phyloP scores from a whole-genome alignment of 2,329 filamentous ascomycete genomes.

The Sphaerostilbella broomeana region DNA sequence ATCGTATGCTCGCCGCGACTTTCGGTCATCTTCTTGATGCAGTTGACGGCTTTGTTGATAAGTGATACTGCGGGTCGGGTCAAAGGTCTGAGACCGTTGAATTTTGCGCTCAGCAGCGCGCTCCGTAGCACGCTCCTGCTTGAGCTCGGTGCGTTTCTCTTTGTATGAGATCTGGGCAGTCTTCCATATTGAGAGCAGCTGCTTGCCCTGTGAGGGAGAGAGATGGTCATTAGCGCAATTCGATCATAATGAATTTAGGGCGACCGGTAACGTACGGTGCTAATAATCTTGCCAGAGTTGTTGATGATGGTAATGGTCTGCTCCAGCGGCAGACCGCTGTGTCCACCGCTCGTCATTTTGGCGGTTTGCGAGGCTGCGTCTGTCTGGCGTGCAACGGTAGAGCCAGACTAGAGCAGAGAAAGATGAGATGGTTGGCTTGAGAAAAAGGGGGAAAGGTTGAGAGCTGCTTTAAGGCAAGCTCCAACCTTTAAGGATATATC shows the following conservation, averaged over 20 bases:
- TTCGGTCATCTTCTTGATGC: conserved; percentile 28
- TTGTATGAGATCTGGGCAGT: conserved; percentile 84
- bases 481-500: too few species aligned
- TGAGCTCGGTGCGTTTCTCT: conserved; percentile 78
- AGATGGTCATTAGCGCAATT: conserved; percentile 3
- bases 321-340: conserved; percentile 34
- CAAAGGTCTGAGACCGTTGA: conserved; percentile 17
- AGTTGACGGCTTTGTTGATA: conserved; percentile 12
- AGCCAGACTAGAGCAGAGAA: too few species aligned
- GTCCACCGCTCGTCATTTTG: not conserved
- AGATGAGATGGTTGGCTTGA: not conserved
- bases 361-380: too few species aligned
- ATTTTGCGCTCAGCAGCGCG: conserved; percentile 36
- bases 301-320: conserved; percentile 88
- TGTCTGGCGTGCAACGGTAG: too few species aligned
- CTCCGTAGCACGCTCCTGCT: conserved; percentile 54
- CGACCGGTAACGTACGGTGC: conserved; percentile 57
- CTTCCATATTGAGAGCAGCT: conserved; percentile 83
- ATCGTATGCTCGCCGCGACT: conserved; percentile 26
- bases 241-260: conserved; percentile 9
- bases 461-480: not conserved
- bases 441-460: not conserved
- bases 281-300: conserved; percentile 83
- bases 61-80: conserved; percentile 23
- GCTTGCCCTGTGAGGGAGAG: conserved; percentile 61